Evolutionary conservation across 2,329 filamentous ascomycete species (phyloP), one percentile per base, ranked within the genome.

Genomic region (Penicillium sp.): DNA sequence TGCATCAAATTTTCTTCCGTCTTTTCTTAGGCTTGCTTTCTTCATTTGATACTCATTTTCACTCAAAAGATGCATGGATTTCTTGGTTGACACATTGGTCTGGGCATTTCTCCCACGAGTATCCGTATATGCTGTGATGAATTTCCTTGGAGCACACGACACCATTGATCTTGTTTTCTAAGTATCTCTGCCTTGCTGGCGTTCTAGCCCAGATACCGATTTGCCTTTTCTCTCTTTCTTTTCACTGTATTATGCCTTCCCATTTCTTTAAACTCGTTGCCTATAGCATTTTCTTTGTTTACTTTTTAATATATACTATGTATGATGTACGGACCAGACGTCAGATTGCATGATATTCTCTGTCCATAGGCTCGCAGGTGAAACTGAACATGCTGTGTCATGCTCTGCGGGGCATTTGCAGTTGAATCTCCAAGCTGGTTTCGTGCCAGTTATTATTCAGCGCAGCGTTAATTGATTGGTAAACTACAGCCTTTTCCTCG

Each of bases 131-230:
- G 59, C 49, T 51, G 60, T 58, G 60, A 64, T 59, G 62, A 61
- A 50, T 65, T 58, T 59, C 54, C 55, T 60, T 59, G 50, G 44
- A 50, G 42, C 34, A 47, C 42, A 32, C 54, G 55, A 58, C 54
- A 47, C 34, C 45, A 53, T 52, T 49, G 35, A 25, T 61, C 40
- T 58, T 54, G 47, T 44, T 44, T 59, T 54, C 40, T 48, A 44
- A 50, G 39, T 50, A 47, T 54, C 38, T 58, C 35, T 58, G 51
- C 60, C 57, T 42, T 58, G 47, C 56, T 58, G 63, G 60, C 55
- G 60, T 65, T 63, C 50, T 58, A 60, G 64, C 57, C 55, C 51
- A 65, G 63, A 66, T 67, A 66, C 64, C 63, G 64, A 60, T 66
- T 66, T 65, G 58, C 54, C 55, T 27, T 59, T 58, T 58, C 57